Evolutionary conservation across 163 green algal genomes (phyloP).

Genomic region (Trebouxiophyceae sp.): DNA sequence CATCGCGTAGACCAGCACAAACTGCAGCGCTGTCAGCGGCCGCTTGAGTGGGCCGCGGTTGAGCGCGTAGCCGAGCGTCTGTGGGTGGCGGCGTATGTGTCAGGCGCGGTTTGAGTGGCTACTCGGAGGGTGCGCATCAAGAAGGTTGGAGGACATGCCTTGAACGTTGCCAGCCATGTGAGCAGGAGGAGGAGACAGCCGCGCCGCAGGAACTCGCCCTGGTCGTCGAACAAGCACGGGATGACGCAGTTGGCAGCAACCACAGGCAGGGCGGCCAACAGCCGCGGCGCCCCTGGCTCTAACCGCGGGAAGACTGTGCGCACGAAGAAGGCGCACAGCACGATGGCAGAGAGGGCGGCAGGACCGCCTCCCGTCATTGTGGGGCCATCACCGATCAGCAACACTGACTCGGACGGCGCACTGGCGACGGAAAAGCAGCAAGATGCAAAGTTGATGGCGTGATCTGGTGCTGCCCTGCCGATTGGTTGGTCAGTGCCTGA

Average conservation of each 20-base stretch:
- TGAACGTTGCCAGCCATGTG: constrained; percentile 22
- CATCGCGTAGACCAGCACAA: constrained; percentile 11
- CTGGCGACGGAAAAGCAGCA: too few relatives aligned
- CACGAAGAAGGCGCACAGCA: too few relatives aligned
- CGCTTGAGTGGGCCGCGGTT: constrained; percentile 14
- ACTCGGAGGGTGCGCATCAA: neutral
- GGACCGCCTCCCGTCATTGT: too few relatives aligned
- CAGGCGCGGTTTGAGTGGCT: too few relatives aligned
- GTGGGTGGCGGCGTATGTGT: too few relatives aligned
- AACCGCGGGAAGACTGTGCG: too few relatives aligned
- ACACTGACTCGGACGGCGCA: too few relatives aligned
- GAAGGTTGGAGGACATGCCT: neutral
- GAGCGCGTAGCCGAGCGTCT: constrained; percentile 17
- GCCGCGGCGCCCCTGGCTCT: neutral
- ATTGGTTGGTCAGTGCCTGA: too few relatives aligned
- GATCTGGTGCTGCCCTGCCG: too few relatives aligned
- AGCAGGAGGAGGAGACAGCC: constrained; percentile 6
- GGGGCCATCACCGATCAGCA: too few relatives aligned
- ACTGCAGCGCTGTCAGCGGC: constrained; percentile 9
- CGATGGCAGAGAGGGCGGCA: too few relatives aligned
- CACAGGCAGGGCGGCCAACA: constrained; percentile 9
- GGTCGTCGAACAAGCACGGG: constrained; percentile 10
- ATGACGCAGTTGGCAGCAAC: constrained; percentile 9
- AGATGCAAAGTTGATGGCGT: too few relatives aligned
- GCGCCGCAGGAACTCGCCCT: constrained; percentile 10